phyloP scores from a whole-genome alignment of 306 rosid genomes.

The Castanea mollissima region DNA sequence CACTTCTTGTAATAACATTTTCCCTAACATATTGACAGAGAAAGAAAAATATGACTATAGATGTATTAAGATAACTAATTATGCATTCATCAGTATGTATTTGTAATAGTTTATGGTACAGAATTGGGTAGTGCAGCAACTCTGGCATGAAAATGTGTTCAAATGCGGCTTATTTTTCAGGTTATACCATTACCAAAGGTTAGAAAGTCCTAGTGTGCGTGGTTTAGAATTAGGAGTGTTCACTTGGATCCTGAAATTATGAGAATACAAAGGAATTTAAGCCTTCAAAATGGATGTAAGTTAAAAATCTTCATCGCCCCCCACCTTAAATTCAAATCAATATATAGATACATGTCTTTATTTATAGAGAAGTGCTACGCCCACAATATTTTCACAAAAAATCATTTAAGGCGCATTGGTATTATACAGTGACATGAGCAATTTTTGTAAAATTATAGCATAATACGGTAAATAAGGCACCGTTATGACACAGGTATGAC shows the following conservation, averaged over 20 bases:
- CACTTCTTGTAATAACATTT: conserved; percentile 72
- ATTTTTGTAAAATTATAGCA: too few relatives aligned
- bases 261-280: conserved; percentile 72
- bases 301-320: neutral
- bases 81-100: neutral
- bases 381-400: too few relatives aligned
- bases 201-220: conserved; percentile 82
- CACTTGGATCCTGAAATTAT: conserved; percentile 80
- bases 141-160: neutral
- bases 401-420: too few relatives aligned
- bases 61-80: neutral
- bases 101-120: neutral
- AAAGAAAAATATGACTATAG: neutral
- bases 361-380: too few relatives aligned
- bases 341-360: neutral
- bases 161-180: conserved; percentile 36
- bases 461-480: too few relatives aligned
- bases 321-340: neutral
- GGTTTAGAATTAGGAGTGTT: conserved; percentile 83
- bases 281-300: conserved; percentile 82
- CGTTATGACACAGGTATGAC: too few relatives aligned
- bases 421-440: too few relatives aligned
- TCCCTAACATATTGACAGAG: conserved; percentile 28
- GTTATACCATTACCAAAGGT: conserved; percentile 78
- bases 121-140: neutral